Base-by-base conservation (phyloP, 352 stramenopile species). In the Hyaloperonospora brassicae region DNA sequence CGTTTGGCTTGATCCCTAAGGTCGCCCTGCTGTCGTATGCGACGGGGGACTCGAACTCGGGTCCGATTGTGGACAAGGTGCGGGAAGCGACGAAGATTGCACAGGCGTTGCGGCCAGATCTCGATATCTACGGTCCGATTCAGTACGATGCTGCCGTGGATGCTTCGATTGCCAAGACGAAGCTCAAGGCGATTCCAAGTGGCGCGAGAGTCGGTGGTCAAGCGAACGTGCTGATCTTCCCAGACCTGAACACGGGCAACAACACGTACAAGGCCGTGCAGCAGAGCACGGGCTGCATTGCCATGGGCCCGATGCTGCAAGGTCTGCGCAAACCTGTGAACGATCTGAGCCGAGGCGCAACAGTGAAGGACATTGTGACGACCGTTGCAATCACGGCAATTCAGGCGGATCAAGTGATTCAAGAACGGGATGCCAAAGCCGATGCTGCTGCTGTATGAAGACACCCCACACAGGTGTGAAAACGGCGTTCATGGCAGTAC, bases 211-310 rank as follows among this genome's bases (percentile, higher is more conserved):
- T 94, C 14, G 86, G 75, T 25, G 86, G 86, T n/a, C 68, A 76
- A 47, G 82, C 86, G 27, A 94, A 89, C 58, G 85, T 95, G 30
- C 51, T 93, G 24, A 83, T 92, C 58, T 95, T 94, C 62, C 86
- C 84, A 36, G 81, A 93, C 50, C 59, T 95, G 56, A 93, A 91
- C 61, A 90, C 83, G 46, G 86, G 81, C 52, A 95, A 95, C 71
- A 92, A 89, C 56, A 91, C 79, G 44, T 95, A 94, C 74, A 95
- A 96, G 72, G 86, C 82, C 3, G 87, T 95, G 27, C 85, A 89
- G 61, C 79, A 89, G 66, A 83, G 70, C 46, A 89, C 79, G 6
- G 64, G 72, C 23, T 87, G 76, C 47, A 73, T 92, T 51, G 82
- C 79, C 3, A 87, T 96, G 58, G 87, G 87, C 50, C 87, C 87